Percentiles rank a stretch among this genome's conserved stretches.
Evolutionary conservation across 163 green algal genomes (phyloP).

Genomic region (Volvox carteri): DNA sequence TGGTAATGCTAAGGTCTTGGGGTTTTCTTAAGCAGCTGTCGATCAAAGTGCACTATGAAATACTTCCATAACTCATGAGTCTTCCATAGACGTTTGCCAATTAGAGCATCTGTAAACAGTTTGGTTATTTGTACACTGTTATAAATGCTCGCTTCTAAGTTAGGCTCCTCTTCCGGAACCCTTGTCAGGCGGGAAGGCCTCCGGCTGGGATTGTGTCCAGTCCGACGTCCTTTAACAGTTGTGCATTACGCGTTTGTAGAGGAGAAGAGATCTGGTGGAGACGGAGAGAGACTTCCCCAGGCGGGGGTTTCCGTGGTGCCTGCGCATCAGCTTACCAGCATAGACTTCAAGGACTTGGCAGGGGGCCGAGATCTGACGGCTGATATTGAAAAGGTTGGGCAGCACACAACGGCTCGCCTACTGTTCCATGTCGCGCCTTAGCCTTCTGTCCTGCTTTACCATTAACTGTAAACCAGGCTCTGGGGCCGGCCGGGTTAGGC

Average conservation of each 20-base stretch:
- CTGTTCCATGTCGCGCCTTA: too few species aligned
- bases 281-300: background rate
- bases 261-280: constrained; percentile 7
- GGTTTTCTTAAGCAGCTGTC: too few species aligned
- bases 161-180: background rate
- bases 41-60: too few species aligned
- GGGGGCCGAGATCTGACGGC: background rate
- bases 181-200: background rate
- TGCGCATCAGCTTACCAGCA: background rate
- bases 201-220: background rate
- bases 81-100: too few species aligned
- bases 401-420: too few species aligned
- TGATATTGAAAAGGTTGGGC: constrained; percentile 16
- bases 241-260: background rate
- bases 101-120: background rate
- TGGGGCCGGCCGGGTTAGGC: constrained; percentile 77
- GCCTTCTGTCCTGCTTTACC: too few species aligned
- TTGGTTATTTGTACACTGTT: background rate
- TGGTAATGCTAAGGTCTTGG: too few species aligned
- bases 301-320: background rate
- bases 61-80: too few species aligned
- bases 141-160: background rate
- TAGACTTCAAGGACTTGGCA: constrained; percentile 15
- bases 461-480: constrained; percentile 80
- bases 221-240: background rate